These are phyloP conservation scores for Lablab purpureus DNA, from an alignment of 306 rosid species.

Conservation along the genomic window DNA sequence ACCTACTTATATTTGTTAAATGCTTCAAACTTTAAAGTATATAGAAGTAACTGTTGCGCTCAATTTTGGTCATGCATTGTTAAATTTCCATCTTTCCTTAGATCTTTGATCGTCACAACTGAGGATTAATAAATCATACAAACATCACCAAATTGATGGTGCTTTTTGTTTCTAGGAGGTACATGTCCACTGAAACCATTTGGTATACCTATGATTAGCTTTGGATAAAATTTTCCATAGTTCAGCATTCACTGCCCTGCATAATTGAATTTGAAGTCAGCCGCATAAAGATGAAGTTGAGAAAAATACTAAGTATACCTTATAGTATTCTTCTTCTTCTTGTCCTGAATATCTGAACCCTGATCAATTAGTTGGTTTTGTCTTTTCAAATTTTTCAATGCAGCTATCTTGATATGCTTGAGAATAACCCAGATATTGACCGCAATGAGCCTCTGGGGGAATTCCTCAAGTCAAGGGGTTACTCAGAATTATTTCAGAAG, in stretches of 20 bases:
- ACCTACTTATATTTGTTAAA: background rate
- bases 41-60: background rate
- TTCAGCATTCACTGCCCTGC: background rate
- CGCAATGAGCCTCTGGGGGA: slow-evolving; percentile 79
- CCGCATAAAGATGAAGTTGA: background rate
- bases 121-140: background rate
- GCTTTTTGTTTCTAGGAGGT: slow-evolving; percentile 7
- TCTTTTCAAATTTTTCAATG: slow-evolving; percentile 14
- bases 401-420: slow-evolving; percentile 82
- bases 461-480: slow-evolving; percentile 71
- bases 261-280: slow-evolving; percentile 12
- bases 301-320: background rate
- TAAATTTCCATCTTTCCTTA: background rate
- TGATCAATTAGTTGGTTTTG: slow-evolving; percentile 9
- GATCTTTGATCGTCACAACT: background rate
- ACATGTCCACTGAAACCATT: background rate
- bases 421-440: slow-evolving; percentile 73
- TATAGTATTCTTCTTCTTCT: background rate
- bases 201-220: background rate
- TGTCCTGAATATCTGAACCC: slow-evolving; percentile 9
- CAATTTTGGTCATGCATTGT: slow-evolving; percentile 11
- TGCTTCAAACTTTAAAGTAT: background rate
- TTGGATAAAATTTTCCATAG: background rate
- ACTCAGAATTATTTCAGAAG: slow-evolving; percentile 80
- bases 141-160: slow-evolving; percentile 5